Evolutionary conservation across 2,329 filamentous ascomycete species (phyloP).

Genomic region (Coniochaeta sp.): DNA sequence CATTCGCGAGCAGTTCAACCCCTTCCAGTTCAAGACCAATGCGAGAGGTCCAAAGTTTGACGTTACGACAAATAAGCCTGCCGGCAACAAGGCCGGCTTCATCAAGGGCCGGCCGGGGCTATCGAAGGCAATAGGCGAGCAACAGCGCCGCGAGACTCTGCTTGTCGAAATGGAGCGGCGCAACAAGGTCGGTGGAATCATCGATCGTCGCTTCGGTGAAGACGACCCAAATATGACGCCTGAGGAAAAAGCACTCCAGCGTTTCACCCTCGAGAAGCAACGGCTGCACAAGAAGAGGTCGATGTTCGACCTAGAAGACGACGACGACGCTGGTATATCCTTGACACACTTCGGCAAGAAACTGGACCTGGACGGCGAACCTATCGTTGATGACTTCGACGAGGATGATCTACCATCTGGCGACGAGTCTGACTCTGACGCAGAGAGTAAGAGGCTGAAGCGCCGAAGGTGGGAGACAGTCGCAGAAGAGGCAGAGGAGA

Average conservation of each 20-base stretch:
- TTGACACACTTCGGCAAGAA: constrained; percentile 81
- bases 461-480: constrained; percentile 44
- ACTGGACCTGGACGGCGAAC: constrained; percentile 53
- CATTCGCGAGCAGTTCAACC: constrained; percentile 95
- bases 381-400: constrained; percentile 65
- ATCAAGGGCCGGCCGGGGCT: constrained; percentile 72
- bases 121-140: constrained; percentile 75
- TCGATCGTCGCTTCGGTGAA: constrained; percentile 93
- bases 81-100: constrained; percentile 42
- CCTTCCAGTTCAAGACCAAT: constrained; percentile 86
- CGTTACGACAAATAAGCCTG: constrained; percentile 60
- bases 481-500: constrained; percentile 40
- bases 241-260: constrained; percentile 84
- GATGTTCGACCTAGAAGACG: constrained; percentile 86
- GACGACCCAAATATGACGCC: constrained; percentile 89
- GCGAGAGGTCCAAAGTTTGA: constrained; percentile 77
- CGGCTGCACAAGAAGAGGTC: constrained; percentile 66
- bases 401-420: constrained; percentile 62
- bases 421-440: constrained; percentile 45
- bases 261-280: constrained; percentile 85
- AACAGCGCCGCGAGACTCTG: constrained; percentile 68
- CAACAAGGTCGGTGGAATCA: constrained; percentile 85
- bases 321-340: constrained; percentile 48
- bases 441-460: constrained; percentile 47
- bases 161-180: constrained; percentile 83